phyloP scores from a whole-genome alignment of 1,284 basidiomycete genomes.

The Xerocomus cyaneibrunnescens region DNA sequence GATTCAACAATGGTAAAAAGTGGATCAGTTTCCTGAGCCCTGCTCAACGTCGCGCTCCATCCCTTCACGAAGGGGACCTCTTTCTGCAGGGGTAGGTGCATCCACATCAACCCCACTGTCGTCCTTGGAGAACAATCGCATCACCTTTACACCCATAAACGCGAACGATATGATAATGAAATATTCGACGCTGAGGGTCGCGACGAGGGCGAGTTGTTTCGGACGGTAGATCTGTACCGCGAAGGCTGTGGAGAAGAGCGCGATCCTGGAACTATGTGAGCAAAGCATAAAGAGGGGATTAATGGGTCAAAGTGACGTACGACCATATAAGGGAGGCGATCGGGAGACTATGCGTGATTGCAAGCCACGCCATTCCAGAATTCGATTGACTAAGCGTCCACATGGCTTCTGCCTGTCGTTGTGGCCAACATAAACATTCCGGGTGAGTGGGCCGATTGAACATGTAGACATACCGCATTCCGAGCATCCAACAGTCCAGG shows the following conservation, averaged over 20 bases:
- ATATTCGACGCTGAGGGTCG: conserved; percentile 12
- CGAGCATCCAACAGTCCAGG: conserved; percentile 8
- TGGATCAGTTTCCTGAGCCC: neutral
- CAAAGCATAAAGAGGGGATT: neutral
- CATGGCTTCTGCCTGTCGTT: conserved; percentile 11
- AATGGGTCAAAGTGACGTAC: conserved; percentile 3
- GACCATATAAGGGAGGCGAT: conserved; percentile 23
- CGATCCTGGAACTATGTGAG: conserved; percentile 7
- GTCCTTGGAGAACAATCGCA: conserved; percentile 3
- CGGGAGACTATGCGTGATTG: conserved; percentile 20
- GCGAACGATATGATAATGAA: conserved; percentile 7
- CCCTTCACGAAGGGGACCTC: neutral
- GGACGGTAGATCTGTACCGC: conserved; percentile 12
- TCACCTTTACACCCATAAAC: neutral
- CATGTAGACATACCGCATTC: conserved; percentile 12
- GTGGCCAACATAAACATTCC: neutral
- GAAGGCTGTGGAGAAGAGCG: conserved; percentile 12
- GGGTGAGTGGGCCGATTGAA: too few relatives aligned
- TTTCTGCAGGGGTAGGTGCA: neutral
- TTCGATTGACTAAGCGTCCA: conserved; percentile 1
- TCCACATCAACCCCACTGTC: neutral
- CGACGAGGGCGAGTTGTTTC: neutral
- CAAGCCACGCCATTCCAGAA: conserved; percentile 13
- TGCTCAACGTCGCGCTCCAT: neutral
- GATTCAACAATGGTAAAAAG: too few relatives aligned